Percentiles rank a stretch among this genome's conserved stretches.
Conservation (phyloP, 108 stramenopile species). For the Nitzschia sp. region DNA sequence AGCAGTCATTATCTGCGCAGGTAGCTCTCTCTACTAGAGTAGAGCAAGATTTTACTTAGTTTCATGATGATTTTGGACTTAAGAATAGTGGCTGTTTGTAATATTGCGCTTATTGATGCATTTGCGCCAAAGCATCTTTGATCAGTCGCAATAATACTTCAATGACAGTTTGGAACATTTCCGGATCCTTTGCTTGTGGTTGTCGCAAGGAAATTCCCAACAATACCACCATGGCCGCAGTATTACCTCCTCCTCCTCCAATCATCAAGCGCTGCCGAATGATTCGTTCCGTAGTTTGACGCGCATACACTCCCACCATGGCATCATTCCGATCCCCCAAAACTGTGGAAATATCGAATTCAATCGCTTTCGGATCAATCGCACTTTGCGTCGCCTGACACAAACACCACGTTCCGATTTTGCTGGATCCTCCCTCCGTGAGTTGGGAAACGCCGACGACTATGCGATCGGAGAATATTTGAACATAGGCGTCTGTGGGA, state of each 20-base stretch:
- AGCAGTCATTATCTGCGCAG: too few species aligned
- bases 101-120: neutral
- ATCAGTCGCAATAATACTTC: constrained; percentile 28
- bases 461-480: constrained; percentile 51
- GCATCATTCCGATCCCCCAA: constrained; percentile 46
- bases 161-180: constrained; percentile 28
- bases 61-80: too few species aligned
- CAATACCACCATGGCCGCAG: constrained; percentile 22
- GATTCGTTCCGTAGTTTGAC: constrained; percentile 32
- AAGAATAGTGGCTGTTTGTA: too few species aligned
- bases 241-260: too few species aligned
- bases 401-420: constrained; percentile 42
- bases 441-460: constrained; percentile 47
- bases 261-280: constrained; percentile 10
- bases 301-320: constrained; percentile 47
- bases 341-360: constrained; percentile 36
- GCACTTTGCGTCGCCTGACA: constrained; percentile 35
- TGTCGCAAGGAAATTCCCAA: constrained; percentile 42
- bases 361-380: constrained; percentile 35
- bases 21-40: too few species aligned
- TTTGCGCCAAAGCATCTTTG: constrained; percentile 21
- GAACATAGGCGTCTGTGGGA: constrained; percentile 43
- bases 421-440: too few species aligned
- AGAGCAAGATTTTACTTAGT: too few species aligned
- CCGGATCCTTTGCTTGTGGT: constrained; percentile 9